phyloP scores from a whole-genome alignment of 106 monocot species.

The Alisma plantagoaquatica region DNA sequence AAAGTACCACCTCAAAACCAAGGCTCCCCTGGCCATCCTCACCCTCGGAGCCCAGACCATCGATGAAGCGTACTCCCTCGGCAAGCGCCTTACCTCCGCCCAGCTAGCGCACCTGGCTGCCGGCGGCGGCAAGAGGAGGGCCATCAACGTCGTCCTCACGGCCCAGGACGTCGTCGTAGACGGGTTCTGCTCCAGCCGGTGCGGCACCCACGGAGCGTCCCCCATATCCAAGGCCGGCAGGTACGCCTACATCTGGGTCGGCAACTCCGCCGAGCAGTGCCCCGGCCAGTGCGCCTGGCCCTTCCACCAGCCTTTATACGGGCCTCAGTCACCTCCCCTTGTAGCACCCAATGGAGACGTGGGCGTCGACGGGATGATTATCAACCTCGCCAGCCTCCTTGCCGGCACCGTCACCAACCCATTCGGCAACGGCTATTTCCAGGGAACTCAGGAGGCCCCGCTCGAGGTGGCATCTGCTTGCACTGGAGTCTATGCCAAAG shows the following conservation, averaged over 20 bases:
- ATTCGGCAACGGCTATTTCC: too few relatives aligned
- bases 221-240: too few relatives aligned
- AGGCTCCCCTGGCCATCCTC: too few relatives aligned
- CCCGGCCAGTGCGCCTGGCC: slow-evolving; percentile 13
- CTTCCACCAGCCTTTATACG: slow-evolving; percentile 13
- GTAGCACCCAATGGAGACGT: too few relatives aligned
- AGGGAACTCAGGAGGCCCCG: too few relatives aligned
- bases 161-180: slow-evolving; percentile 31
- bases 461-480: slow-evolving; percentile 17
- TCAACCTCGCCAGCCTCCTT: too few relatives aligned
- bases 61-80: slow-evolving; percentile 19
- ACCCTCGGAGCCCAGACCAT: slow-evolving; percentile 13
- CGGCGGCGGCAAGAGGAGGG: slow-evolving; percentile 1
- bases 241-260: slow-evolving; percentile 25
- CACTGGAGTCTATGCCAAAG: too few relatives aligned
- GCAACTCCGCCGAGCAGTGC: slow-evolving; percentile 10
- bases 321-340: slow-evolving; percentile 13
- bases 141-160: slow-evolving; percentile 30
- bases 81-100: slow-evolving; percentile 12
- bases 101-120: slow-evolving; percentile 19
- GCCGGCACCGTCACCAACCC: too few relatives aligned
- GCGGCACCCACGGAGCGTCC: too few relatives aligned
- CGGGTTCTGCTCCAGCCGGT: too few relatives aligned
- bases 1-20: slow-evolving; percentile 8
- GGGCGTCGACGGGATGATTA: too few relatives aligned